These are phyloP conservation scores for Lophium mytilinum DNA, from an alignment of 495 filamentous ascomycete genomes.

Conservation along the genomic window DNA sequence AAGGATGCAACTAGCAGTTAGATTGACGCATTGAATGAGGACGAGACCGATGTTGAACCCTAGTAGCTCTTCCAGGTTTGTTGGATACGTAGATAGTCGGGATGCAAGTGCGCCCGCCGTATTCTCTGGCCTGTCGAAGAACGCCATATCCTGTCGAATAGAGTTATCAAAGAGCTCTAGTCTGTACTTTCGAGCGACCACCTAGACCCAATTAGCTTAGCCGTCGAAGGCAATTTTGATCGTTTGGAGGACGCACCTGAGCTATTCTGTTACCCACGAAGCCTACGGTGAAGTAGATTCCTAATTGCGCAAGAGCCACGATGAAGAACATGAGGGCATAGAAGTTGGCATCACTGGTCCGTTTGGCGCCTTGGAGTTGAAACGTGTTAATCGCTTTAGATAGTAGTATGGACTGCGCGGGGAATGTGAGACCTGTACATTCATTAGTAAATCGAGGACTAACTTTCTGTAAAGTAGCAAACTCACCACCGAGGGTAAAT, in stretches of 20 bases:
- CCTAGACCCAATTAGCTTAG: constrained; percentile 3
- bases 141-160: constrained; percentile 49
- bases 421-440: constrained; percentile 19
- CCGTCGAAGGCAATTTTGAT: too few relatives aligned
- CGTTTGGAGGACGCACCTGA: constrained; percentile 10
- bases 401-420: constrained; percentile 32
- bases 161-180: constrained; percentile 52
- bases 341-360: constrained; percentile 18
- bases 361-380: constrained; percentile 9
- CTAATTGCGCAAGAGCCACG: constrained; percentile 40
- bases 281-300: constrained; percentile 27
- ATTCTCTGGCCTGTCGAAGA: constrained; percentile 58
- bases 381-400: constrained; percentile 23
- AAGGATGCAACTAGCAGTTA: constrained; percentile 25
- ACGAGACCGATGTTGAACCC: constrained; percentile 29
- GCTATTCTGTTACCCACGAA: constrained; percentile 24
- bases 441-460: background rate
- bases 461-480: background rate
- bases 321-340: constrained; percentile 33
- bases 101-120: constrained; percentile 54
- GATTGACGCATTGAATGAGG: constrained; percentile 27
- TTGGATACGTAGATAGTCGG: constrained; percentile 48
- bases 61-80: constrained; percentile 28
- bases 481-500: constrained; percentile 8
- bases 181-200: constrained; percentile 37